Conservation (phyloP, 345 rosid genomes). For the Citropsis articulata region DNA sequence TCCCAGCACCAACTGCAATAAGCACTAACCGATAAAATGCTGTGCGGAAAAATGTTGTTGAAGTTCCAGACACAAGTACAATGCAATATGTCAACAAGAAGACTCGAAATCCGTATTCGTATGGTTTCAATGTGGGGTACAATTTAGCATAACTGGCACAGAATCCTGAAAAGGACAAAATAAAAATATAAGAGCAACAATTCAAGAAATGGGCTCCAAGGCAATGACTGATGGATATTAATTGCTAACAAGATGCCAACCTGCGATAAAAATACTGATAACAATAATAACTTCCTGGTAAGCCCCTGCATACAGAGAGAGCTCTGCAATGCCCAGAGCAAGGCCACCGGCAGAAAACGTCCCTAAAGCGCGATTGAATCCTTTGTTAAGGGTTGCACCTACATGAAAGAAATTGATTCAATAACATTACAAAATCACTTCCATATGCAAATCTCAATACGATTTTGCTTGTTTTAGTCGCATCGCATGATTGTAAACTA, state of each 20-base stretch:
- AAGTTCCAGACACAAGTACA: conserved; percentile 73
- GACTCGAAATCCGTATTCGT: conserved; percentile 83
- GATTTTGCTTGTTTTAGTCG: neutral
- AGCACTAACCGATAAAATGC: conserved; percentile 61
- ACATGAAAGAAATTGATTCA: neutral
- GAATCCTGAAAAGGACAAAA: conserved; percentile 39
- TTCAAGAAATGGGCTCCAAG: too few relatives aligned
- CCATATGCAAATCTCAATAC: neutral
- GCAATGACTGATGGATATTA: neutral
- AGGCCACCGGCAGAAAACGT: conserved; percentile 84
- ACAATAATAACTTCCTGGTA: conserved; percentile 49
- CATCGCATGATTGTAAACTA: neutral
- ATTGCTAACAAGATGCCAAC: conserved; percentile 24
- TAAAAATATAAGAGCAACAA: too few relatives aligned
- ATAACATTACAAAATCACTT: neutral
- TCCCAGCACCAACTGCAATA: conserved; percentile 66
- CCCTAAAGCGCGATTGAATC: conserved; percentile 85
- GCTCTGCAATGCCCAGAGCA: conserved; percentile 73
- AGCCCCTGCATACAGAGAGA: conserved; percentile 40
- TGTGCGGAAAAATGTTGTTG: conserved; percentile 44
- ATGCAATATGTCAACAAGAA: conserved; percentile 88
- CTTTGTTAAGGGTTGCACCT: conserved; percentile 90
- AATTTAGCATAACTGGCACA: conserved; percentile 61
- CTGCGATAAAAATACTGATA: conserved; percentile 73
- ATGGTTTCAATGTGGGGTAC: conserved; percentile 68